Evolutionary conservation across 805 yeast species (phyloP).

Genomic region (Saccharomycopsis sp.): DNA sequence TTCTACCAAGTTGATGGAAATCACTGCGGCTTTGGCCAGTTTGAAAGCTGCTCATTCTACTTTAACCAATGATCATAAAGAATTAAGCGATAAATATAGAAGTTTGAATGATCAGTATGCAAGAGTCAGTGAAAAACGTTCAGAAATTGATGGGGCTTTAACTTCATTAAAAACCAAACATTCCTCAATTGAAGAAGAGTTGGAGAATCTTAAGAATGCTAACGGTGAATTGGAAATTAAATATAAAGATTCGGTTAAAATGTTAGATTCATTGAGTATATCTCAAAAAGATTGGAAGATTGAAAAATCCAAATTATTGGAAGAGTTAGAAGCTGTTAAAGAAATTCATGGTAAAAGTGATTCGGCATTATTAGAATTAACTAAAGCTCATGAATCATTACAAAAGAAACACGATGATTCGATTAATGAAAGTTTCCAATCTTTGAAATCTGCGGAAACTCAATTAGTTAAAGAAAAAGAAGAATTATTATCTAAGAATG

Average conservation of each 20-base stretch:
- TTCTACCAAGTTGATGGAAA: constrained; percentile 10
- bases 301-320: neutral
- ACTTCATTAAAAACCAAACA: constrained; percentile 22
- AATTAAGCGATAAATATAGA: constrained; percentile 22
- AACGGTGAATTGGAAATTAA: neutral
- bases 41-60: constrained; percentile 12
- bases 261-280: neutral
- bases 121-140: constrained; percentile 1
- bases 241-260: too few species aligned
- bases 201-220: neutral
- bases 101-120: constrained; percentile 20
- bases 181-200: constrained; percentile 19
- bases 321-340: neutral
- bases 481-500: neutral
- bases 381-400: neutral
- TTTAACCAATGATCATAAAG: constrained; percentile 25
- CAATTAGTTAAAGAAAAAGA: neutral
- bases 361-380: constrained; percentile 2
- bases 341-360: neutral
- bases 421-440: neutral
- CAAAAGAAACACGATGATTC: neutral
- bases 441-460: neutral
- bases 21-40: constrained; percentile 15
- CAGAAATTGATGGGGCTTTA: constrained; percentile 1
- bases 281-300: too few species aligned